These are phyloP conservation scores for Microdochium bolleyi DNA, from an alignment of 2,329 filamentous ascomycete genomes.

Conservation along the genomic window DNA sequence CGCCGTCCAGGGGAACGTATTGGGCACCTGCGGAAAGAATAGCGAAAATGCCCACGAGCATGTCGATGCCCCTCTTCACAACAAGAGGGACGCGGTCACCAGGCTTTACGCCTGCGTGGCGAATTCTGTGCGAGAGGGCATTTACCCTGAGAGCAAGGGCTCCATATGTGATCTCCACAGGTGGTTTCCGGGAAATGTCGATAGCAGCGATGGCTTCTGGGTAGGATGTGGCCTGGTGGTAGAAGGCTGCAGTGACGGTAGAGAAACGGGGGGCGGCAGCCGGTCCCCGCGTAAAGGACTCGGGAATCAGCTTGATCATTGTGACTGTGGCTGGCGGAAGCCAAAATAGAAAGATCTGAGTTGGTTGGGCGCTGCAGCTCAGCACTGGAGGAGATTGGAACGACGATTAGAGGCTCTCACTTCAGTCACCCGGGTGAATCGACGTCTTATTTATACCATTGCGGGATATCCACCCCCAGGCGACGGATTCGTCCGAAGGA, in stretches of 20 bases:
- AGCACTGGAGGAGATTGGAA: background rate
- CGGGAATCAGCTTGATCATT: conserved; percentile 1
- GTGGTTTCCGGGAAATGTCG: conserved; percentile 7
- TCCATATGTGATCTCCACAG: conserved; percentile 31
- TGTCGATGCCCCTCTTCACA: conserved; percentile 45
- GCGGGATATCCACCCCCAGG: background rate
- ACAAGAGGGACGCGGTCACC: conserved; percentile 44
- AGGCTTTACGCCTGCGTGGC: conserved; percentile 27
- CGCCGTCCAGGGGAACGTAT: conserved; percentile 52
- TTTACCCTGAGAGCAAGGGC: conserved; percentile 34
- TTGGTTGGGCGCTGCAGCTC: background rate
- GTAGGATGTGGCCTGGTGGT: conserved; percentile 5
- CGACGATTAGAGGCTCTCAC: background rate
- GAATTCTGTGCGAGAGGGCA: conserved; percentile 30
- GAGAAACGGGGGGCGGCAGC: conserved; percentile 1
- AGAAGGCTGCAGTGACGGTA: conserved; percentile 8
- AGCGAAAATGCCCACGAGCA: conserved; percentile 49
- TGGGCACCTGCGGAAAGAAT: conserved; percentile 49
- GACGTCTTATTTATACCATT: background rate
- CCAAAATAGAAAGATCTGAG: background rate
- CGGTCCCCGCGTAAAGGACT: conserved; percentile 2
- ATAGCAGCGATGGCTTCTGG: conserved; percentile 6
- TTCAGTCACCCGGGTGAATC: background rate
- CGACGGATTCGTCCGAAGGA: background rate
- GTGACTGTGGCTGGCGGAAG: background rate